A percentile compares a stretch with the other conserved stretches of the same genome.
phyloP scores from a whole-genome alignment of 768 basidiomycete genomes.

The Hysterangium stoloniferum region DNA sequence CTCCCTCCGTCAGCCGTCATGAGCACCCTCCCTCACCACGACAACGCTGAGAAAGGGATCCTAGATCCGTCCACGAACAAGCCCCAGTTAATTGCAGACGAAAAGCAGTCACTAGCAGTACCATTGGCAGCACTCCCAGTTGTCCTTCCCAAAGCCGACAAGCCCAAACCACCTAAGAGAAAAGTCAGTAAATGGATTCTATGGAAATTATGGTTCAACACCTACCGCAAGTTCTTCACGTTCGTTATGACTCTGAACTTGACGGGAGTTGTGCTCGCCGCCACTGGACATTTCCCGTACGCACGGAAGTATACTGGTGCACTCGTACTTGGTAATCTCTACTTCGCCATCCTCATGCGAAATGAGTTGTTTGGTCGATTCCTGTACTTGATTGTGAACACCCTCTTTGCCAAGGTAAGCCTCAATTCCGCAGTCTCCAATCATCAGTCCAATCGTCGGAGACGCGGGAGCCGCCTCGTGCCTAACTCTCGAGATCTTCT shows the following conservation, averaged over 20 bases:
- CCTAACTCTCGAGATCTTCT: too few relatives aligned
- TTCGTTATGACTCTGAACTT: conserved; percentile 54
- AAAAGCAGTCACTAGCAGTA: background rate
- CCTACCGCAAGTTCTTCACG: conserved; percentile 72
- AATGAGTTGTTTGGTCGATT: conserved; percentile 80
- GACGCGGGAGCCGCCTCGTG: too few relatives aligned
- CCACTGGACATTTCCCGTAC: conserved; percentile 60
- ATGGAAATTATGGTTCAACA: conserved; percentile 71
- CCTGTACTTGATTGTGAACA: conserved; percentile 64
- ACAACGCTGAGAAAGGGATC: conserved; percentile 10
- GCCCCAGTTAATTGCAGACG: too few relatives aligned
- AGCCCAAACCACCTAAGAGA: conserved; percentile 41
- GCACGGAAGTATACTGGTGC: conserved; percentile 59
- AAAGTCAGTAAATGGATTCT: conserved; percentile 52
- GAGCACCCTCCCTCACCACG: conserved; percentile 6
- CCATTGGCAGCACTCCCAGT: background rate
- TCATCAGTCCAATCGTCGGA: too few relatives aligned
- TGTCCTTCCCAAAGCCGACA: conserved; percentile 12
- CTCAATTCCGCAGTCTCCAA: background rate
- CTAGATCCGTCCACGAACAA: background rate
- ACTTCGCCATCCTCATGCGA: conserved; percentile 64
- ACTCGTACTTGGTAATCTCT: conserved; percentile 66
- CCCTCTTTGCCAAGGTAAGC: conserved; percentile 63
- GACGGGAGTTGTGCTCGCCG: conserved; percentile 51
- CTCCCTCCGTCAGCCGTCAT: conserved; percentile 2